Evolutionary conservation across 2,329 filamentous ascomycete species (phyloP).

Genomic region (Cytospora piceae): DNA sequence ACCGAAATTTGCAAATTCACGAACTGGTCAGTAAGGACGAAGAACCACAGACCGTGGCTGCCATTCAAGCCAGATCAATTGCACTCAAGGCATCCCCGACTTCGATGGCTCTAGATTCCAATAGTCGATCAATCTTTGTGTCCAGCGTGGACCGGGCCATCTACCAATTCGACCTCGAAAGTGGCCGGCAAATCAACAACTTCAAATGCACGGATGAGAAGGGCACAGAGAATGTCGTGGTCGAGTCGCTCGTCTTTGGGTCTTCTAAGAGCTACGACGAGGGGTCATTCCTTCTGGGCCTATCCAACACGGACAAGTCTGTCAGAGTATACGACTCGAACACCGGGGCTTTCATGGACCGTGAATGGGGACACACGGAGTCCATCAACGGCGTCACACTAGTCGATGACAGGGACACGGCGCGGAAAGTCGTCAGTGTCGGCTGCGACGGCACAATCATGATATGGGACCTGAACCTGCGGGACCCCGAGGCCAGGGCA

Average conservation of each 20-base stretch:
- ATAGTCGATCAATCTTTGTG: constrained; percentile 62
- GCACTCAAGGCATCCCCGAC: constrained; percentile 84
- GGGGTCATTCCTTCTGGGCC: constrained; percentile 74
- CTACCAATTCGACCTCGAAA: constrained; percentile 65
- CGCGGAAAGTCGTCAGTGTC: constrained; percentile 69
- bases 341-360: constrained; percentile 75
- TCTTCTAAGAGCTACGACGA: constrained; percentile 56
- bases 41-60: constrained; percentile 69
- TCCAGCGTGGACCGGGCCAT: constrained; percentile 64
- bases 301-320: constrained; percentile 95
- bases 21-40: constrained; percentile 73
- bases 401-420: constrained; percentile 61
- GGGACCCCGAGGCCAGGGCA: constrained; percentile 47
- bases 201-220: constrained; percentile 87
- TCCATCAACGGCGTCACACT: constrained; percentile 85
- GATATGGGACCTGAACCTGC: constrained; percentile 69
- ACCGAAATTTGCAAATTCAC: constrained; percentile 83
- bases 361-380: constrained; percentile 95
- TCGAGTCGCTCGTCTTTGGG: constrained; percentile 75
- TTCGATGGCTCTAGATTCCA: constrained; percentile 74
- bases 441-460: constrained; percentile 82
- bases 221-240: constrained; percentile 77
- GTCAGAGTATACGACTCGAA: constrained; percentile 85
- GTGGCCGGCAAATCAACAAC: constrained; percentile 68
- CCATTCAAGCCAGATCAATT: constrained; percentile 75